Percentiles rank a stretch among this genome's conserved stretches.
Evolutionary conservation across 1,139 yeast species (phyloP).

Genomic region (Starmera stellimalicola): DNA sequence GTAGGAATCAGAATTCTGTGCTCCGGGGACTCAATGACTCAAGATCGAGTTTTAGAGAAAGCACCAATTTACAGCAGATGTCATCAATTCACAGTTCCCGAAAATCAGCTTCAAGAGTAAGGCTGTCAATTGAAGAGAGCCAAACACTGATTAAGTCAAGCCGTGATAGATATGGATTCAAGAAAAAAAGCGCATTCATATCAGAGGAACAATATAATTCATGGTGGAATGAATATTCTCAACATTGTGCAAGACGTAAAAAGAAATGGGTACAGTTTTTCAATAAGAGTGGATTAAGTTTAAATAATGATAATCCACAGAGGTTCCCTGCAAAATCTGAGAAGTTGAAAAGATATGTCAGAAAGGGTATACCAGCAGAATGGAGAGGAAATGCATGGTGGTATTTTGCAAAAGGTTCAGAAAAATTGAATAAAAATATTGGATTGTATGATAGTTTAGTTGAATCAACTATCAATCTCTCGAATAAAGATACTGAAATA

Average conservation of each 20-base stretch:
- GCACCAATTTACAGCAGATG: no score
- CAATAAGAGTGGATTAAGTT: slow-evolving; percentile 56
- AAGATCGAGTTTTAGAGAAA: no score
- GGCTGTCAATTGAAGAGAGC: slow-evolving; percentile 13
- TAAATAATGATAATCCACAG: slow-evolving; percentile 28
- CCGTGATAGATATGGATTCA: slow-evolving; percentile 80
- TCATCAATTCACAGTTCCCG: slow-evolving; percentile 8
- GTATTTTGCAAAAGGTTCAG: slow-evolving; percentile 88
- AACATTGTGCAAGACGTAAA: slow-evolving; percentile 52
- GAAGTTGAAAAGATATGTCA: slow-evolving; percentile 68
- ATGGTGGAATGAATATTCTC: slow-evolving; percentile 69
- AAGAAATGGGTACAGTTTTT: slow-evolving; percentile 66
- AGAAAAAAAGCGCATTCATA: slow-evolving; percentile 47
- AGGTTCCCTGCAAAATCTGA: slow-evolving; percentile 82
- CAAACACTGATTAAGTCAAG: slow-evolving; percentile 13
- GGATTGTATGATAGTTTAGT: slow-evolving; percentile 70
- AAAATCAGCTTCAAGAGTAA: slow-evolving; percentile 11
- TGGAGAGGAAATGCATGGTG: slow-evolving; percentile 99
- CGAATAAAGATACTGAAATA: slow-evolving; percentile 74
- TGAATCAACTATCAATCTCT: slow-evolving; percentile 37
- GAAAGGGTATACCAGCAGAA: slow-evolving; percentile 93
- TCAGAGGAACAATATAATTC: slow-evolving; percentile 49
- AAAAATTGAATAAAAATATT: slow-evolving; percentile 52
- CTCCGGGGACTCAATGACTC: no score
- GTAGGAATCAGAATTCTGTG: no score